Conservation (phyloP, 2,329 filamentous ascomycete genomes). For the Fusarium denticulatum region DNA sequence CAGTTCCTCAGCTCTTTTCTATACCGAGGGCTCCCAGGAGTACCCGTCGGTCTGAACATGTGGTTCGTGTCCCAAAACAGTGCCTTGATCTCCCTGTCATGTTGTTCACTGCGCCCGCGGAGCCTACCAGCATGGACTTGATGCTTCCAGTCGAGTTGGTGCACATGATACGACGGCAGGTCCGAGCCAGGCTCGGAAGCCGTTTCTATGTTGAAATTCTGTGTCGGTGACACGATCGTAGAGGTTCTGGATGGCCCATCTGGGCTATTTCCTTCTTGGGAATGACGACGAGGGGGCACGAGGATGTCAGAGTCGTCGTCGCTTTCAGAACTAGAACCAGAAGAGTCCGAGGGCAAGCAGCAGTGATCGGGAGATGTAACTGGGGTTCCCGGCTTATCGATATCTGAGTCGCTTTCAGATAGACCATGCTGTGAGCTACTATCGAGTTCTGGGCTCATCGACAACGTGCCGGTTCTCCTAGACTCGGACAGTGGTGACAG, state of each 20-base stretch:
- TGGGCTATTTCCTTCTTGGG: not conserved
- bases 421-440: not conserved
- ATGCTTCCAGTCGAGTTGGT: constrained; percentile 4
- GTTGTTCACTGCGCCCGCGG: not conserved
- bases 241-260: not conserved
- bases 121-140: not conserved
- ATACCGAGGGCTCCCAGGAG: not conserved
- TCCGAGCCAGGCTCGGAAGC: not conserved
- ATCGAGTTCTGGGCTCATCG: not conserved
- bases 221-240: no score
- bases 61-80: constrained; percentile 5
- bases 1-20: not conserved
- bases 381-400: not conserved
- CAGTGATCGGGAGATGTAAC: not conserved
- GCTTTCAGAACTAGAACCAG: not conserved
- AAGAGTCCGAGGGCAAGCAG: not conserved
- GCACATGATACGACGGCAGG: constrained; percentile 2
- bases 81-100: not conserved
- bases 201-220: not conserved
- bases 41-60: not conserved
- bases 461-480: not conserved
- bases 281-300: not conserved
- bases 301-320: not conserved
- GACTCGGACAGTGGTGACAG: not conserved
- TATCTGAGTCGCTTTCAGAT: not conserved